phyloP scores from a whole-genome alignment of 2,329 filamentous ascomycete genomes.

The Chaetomium olivaceum region DNA sequence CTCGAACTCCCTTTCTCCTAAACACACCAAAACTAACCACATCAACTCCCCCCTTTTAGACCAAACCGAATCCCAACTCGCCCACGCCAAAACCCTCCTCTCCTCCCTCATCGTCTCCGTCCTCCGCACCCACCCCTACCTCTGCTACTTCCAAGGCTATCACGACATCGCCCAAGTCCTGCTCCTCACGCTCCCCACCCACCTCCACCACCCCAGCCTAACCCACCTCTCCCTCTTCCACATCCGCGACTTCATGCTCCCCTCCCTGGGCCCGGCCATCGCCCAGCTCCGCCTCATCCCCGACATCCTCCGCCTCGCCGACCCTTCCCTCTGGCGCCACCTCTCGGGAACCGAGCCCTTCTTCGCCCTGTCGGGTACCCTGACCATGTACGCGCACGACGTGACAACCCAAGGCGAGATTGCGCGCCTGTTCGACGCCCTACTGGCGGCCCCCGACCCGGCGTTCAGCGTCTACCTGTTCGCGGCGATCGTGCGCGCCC shows the following conservation, averaged over 20 bases:
- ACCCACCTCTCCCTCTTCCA: constrained; percentile 83
- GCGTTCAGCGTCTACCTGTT: constrained; percentile 90
- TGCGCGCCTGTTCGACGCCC: constrained; percentile 85
- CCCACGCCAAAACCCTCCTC: constrained; percentile 71
- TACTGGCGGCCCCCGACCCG: constrained; percentile 84
- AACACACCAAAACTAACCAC: background rate
- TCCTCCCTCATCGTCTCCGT: constrained; percentile 78
- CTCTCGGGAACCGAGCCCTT: constrained; percentile 80
- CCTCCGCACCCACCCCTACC: constrained; percentile 75
- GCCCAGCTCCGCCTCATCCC: constrained; percentile 86
- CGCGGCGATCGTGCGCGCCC: constrained; percentile 79
- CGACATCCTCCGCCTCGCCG: constrained; percentile 71
- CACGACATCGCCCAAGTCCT: constrained; percentile 98
- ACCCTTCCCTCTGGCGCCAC: constrained; percentile 71
- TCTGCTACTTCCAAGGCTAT: constrained; percentile 97
- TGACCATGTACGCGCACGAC: constrained; percentile 96
- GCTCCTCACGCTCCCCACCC: constrained; percentile 74
- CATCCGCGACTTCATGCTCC: constrained; percentile 97
- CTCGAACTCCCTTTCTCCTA: background rate
- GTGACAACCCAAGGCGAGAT: constrained; percentile 89
- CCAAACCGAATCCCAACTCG: constrained; percentile 67
- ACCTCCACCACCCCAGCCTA: constrained; percentile 62
- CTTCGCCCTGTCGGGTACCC: constrained; percentile 87
- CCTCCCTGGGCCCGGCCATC: constrained; percentile 76
- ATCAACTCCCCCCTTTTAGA: constrained; percentile 46